A percentile compares a stretch with the other conserved stretches of the same genome.
Evolutionary conservation across 352 stramenopile genomes (phyloP).

Genomic region (Globisporangium apiculatum): DNA sequence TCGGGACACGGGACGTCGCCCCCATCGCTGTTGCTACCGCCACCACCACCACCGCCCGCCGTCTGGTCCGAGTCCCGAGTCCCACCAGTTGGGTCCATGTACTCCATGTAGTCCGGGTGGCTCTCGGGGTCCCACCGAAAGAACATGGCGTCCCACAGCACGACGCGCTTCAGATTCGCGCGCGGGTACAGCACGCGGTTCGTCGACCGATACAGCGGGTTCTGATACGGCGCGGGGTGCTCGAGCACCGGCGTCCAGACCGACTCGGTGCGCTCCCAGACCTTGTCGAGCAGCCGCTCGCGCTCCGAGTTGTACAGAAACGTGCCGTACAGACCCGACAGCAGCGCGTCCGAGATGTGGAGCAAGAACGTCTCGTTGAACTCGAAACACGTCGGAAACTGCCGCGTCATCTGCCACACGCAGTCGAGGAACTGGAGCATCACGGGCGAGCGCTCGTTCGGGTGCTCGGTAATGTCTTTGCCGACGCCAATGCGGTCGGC

Average conservation of each 20-base stretch:
- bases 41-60: background rate
- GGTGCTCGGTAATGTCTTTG: constrained; percentile 71
- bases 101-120: constrained; percentile 84
- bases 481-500: constrained; percentile 74
- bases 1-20: constrained; percentile 16
- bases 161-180: constrained; percentile 82
- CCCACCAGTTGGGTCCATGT: constrained; percentile 50
- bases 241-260: constrained; percentile 81
- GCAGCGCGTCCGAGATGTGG: constrained; percentile 70
- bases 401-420: constrained; percentile 84
- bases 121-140: constrained; percentile 77
- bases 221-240: constrained; percentile 54
- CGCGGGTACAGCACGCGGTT: constrained; percentile 79
- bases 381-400: constrained; percentile 86
- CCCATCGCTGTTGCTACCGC: constrained; percentile 23
- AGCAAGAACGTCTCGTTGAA: constrained; percentile 86
- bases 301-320: constrained; percentile 85
- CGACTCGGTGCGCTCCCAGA: constrained; percentile 81
- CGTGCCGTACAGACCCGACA: constrained; percentile 73
- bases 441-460: constrained; percentile 78
- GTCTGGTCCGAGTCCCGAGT: too few species aligned
- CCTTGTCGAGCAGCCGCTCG: constrained; percentile 74
- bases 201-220: constrained; percentile 68
- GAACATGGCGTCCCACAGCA: constrained; percentile 82
- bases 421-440: constrained; percentile 86